Percentiles rank a stretch among this genome's conserved stretches.
Conservation (phyloP, 169 alveolate genomes). For the Eimeria maxima region DNA sequence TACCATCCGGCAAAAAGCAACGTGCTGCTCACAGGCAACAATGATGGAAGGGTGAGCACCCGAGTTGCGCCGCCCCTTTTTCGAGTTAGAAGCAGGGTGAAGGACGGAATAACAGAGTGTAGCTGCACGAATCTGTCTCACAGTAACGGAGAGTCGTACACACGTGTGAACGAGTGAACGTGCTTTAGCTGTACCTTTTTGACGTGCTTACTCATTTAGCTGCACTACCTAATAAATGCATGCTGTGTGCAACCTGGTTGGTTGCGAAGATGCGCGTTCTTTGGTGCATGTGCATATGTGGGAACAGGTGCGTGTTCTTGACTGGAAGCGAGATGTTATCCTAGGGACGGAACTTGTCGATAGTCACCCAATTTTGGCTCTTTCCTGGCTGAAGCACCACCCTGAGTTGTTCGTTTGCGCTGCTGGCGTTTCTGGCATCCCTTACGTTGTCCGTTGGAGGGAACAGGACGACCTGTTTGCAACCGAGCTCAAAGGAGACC, state of each 20-base stretch:
- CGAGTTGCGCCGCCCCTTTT: background rate
- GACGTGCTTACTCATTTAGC: background rate
- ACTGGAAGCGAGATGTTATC: slow-evolving; percentile 45
- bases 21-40: slow-evolving; percentile 83
- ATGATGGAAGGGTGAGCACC: slow-evolving; percentile 82
- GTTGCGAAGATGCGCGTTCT: background rate
- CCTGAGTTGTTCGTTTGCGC: slow-evolving; percentile 84
- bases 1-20: slow-evolving; percentile 80
- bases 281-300: background rate
- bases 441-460: slow-evolving; percentile 83
- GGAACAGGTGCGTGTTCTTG: slow-evolving; percentile 45
- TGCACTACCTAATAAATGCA: background rate
- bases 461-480: slow-evolving; percentile 47
- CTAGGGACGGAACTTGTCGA: slow-evolving; percentile 69
- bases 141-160: slow-evolving; percentile 16
- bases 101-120: background rate
- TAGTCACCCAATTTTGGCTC: slow-evolving; percentile 83
- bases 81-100: background rate
- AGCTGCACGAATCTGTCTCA: slow-evolving; percentile 36
- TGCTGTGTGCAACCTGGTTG: background rate
- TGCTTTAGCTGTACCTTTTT: background rate
- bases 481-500: slow-evolving; percentile 19
- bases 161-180: background rate
- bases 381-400: slow-evolving; percentile 85
- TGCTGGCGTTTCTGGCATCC: slow-evolving; percentile 84